These are phyloP conservation scores for Harringtonia aguacate DNA, from an alignment of 2,329 filamentous ascomycete species.

Conservation along the genomic window DNA sequence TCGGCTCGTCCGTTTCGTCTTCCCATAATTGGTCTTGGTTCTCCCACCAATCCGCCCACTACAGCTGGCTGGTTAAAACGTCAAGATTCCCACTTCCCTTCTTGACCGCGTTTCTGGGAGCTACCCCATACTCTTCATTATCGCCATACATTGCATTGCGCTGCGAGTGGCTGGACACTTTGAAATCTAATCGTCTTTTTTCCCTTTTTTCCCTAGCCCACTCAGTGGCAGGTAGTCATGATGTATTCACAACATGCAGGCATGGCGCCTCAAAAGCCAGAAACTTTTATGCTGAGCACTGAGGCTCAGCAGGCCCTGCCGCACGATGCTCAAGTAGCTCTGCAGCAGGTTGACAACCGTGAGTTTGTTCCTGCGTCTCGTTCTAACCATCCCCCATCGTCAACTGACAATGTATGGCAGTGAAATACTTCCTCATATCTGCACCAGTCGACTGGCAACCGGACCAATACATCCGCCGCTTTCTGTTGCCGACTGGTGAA, in stretches of 20 bases:
- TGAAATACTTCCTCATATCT: constrained; percentile 99
- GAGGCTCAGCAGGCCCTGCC: constrained; percentile 95
- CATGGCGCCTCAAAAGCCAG: constrained; percentile 93
- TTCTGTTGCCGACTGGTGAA: constrained; percentile 92
- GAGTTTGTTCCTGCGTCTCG: constrained; percentile 29
- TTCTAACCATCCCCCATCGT: no score
- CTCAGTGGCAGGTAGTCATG: constrained; percentile 14
- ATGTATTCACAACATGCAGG: constrained; percentile 79
- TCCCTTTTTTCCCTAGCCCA: neutral
- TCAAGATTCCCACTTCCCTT: neutral
- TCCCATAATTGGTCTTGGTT: neutral
- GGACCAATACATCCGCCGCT: constrained; percentile 93
- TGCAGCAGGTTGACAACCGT: constrained; percentile 98
- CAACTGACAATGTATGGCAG: constrained; percentile 35
- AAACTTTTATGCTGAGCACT: constrained; percentile 96
- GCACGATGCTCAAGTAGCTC: constrained; percentile 89
- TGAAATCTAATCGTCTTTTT: neutral
- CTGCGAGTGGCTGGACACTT: neutral
- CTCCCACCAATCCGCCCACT: neutral
- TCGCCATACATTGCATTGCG: neutral
- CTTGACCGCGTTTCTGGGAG: neutral
- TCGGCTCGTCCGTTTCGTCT: neutral
- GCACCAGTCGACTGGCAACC: constrained; percentile 96
- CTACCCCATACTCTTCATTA: neutral
- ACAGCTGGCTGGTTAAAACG: constrained; percentile 3